Conservation (phyloP, 2,329 filamentous ascomycete genomes). For the Scortechinia acanthostroma region DNA sequence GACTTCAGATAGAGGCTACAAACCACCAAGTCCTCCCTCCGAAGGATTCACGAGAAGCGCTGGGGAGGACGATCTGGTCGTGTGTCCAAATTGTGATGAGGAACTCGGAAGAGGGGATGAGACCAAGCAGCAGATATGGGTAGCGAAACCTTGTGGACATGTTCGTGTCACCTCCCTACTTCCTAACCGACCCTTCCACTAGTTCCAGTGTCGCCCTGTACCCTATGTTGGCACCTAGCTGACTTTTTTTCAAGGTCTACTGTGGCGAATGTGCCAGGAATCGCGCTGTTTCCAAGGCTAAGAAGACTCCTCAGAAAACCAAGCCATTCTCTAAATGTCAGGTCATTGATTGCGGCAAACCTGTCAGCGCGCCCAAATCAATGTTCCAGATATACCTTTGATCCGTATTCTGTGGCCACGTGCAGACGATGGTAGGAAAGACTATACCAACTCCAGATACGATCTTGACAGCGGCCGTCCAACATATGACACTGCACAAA, state of each 20-base stretch:
- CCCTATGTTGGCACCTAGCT: neutral
- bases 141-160: conserved; percentile 55
- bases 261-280: neutral
- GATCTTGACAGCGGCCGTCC: no score
- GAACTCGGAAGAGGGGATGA: conserved; percentile 47
- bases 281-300: neutral
- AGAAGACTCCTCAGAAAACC: neutral
- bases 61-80: conserved; percentile 43
- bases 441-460: no score
- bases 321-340: neutral
- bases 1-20: conserved; percentile 18
- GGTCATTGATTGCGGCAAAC: neutral
- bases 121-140: conserved; percentile 51
- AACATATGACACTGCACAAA: no score
- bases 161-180: conserved; percentile 30
- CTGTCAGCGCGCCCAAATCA: neutral
- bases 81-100: conserved; percentile 55
- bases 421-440: no score
- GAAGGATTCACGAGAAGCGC: conserved; percentile 50
- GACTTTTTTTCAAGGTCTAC: conserved; percentile 1
- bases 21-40: conserved; percentile 36
- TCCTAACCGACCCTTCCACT: neutral
- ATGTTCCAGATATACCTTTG: neutral
- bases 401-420: neutral
- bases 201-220: neutral